Conservation (phyloP, 2,329 filamentous ascomycete genomes). For the Fusarium pseudocircinatum region DNA sequence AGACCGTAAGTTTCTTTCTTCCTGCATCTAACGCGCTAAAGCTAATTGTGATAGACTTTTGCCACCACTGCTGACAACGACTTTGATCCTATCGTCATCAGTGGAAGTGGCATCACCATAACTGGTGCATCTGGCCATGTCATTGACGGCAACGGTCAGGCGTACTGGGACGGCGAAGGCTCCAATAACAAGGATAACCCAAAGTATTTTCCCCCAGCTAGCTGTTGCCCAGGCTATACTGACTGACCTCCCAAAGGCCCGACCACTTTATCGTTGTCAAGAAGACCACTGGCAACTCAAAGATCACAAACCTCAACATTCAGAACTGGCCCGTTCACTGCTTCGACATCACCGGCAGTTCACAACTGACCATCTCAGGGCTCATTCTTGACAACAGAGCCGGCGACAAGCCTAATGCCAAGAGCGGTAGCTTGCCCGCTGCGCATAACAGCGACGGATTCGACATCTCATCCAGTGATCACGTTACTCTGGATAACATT, state of each 20-base stretch:
- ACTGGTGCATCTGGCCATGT: slow-evolving; percentile 18
- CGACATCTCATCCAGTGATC: slow-evolving; percentile 60
- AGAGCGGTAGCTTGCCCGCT: slow-evolving; percentile 28
- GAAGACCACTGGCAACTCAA: slow-evolving; percentile 25
- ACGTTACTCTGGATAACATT: slow-evolving; percentile 60
- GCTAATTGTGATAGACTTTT: slow-evolving; percentile 2
- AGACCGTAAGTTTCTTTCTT: background rate
- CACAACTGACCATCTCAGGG: slow-evolving; percentile 47
- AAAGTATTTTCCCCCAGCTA: slow-evolving; percentile 2
- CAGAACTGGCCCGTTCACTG: slow-evolving; percentile 54
- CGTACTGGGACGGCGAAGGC: slow-evolving; percentile 26
- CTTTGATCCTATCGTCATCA: slow-evolving; percentile 8
- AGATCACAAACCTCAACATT: slow-evolving; percentile 50
- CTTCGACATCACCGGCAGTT: slow-evolving; percentile 50
- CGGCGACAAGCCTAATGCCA: slow-evolving; percentile 42
- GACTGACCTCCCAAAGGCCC: fast-evolving
- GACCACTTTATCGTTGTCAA: background rate
- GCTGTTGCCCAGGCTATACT: too few relatives aligned
- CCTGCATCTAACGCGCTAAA: fast-evolving
- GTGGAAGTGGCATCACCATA: slow-evolving; percentile 15
- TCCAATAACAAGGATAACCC: slow-evolving; percentile 5
- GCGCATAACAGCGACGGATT: slow-evolving; percentile 67
- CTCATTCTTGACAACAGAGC: slow-evolving; percentile 51
- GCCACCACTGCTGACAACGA: background rate
- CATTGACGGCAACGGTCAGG: slow-evolving; percentile 3